Evolutionary conservation across 2,329 filamentous ascomycete species (phyloP).

Genomic region (Monascus ruber): DNA sequence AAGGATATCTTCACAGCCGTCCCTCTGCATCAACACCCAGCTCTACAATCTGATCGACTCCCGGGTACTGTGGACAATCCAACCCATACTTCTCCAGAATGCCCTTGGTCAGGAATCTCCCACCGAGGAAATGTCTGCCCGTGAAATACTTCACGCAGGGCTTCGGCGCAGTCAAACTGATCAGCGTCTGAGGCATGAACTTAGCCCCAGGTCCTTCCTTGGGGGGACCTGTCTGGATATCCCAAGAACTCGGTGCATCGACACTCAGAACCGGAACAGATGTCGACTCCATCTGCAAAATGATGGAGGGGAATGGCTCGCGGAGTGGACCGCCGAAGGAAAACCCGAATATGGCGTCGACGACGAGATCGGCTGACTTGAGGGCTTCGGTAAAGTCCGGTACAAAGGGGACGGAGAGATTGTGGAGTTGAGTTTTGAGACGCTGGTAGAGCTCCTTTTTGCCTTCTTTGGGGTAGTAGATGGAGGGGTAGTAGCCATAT

Average conservation of each 20-base stretch:
- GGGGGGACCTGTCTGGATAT: constrained; percentile 78
- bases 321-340: constrained; percentile 85
- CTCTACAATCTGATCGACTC: constrained; percentile 82
- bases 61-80: constrained; percentile 70
- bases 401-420: constrained; percentile 72
- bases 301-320: constrained; percentile 80
- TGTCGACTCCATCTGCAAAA: constrained; percentile 62
- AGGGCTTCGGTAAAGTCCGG: constrained; percentile 64
- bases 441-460: constrained; percentile 87
- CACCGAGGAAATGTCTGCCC: constrained; percentile 85
- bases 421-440: constrained; percentile 70
- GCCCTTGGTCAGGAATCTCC: constrained; percentile 68
- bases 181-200: constrained; percentile 68
- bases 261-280: constrained; percentile 72
- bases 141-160: constrained; percentile 73
- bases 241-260: constrained; percentile 89
- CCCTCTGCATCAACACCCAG: constrained; percentile 37
- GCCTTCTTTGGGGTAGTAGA: constrained; percentile 88
- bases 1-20: constrained; percentile 13
- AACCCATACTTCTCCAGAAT: constrained; percentile 80
- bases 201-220: constrained; percentile 61
- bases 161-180: constrained; percentile 90
- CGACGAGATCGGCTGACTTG: constrained; percentile 60
- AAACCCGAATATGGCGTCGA: constrained; percentile 95
- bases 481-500: constrained; percentile 77